Base-by-base conservation (phyloP, 805 yeast genomes). In the Tetrapisispora iriomotensis region DNA sequence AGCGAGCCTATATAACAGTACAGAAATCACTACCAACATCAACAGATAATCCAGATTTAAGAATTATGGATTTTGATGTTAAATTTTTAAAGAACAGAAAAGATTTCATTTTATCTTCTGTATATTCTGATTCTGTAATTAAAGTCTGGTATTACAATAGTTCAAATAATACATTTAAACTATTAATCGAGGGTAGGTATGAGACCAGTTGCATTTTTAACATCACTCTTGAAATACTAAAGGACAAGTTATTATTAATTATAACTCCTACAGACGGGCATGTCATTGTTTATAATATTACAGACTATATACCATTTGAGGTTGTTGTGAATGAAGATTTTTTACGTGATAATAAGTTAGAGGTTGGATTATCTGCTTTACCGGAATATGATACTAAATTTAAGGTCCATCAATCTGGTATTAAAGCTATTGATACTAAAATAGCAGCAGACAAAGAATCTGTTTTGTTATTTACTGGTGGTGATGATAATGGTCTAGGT, bases 241-340 rank as follows among this genome's bases (percentile, higher is more conserved):
- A 52, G 1, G 53, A 51, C 0, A 40, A 47, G 7, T 32, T 65
- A 0, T 66, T 60, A 39, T 44, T 83, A 3, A 43, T 80, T 21
- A 67, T 74, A 6, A 78, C 85, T 1, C 74, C 95, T 2, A 87
- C 97, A 0, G 96, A 90, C 60, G 98, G 98, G 0, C 71, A 72
- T 49, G 43, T 88, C 27, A 65, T 79, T 0, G 50, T 79, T 1
- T 90, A 84, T 75, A 67, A 75, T 30, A 51, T 81, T 5, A 55
- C 74, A 0, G 38, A 40, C 1, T 47, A 49, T 23, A 28, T 60
- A 8, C 58, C 53, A 19, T 50, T 47, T 41, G 31, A 37, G 14
- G 34, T 51, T n/a, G 28, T 27, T 8, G 46, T 40, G 40, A 27
- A 33, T 1, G 22, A 51, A 9, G 21, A 29, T 8, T 39, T 29